phyloP scores from a whole-genome alignment of 345 rosid genomes.

The Salix arbutifolia region DNA sequence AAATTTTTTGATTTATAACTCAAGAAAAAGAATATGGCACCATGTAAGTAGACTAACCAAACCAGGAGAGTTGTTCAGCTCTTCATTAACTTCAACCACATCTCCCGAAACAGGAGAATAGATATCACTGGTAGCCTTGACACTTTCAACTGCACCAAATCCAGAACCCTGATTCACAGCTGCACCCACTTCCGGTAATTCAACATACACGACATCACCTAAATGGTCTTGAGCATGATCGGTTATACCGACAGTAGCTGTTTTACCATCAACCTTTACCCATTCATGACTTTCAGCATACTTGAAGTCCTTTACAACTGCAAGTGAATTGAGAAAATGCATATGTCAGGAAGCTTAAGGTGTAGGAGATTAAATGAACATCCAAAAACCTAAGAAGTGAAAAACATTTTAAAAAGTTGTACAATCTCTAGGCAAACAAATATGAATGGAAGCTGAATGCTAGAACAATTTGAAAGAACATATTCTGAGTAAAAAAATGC shows the following conservation, averaged over 20 bases:
- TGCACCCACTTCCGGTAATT: constrained; percentile 75
- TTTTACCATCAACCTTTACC: constrained; percentile 74
- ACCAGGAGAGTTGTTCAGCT: constrained; percentile 58
- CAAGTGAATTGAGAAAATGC: constrained; percentile 7
- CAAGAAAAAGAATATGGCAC: not conserved
- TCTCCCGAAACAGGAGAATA: constrained; percentile 87
- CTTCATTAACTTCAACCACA: constrained; percentile 70
- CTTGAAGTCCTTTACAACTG: constrained; percentile 78
- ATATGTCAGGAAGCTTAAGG: not conserved
- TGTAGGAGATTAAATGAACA: not conserved
- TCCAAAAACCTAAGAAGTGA: not conserved
- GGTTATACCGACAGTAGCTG: constrained; percentile 84
- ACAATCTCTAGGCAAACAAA: not conserved
- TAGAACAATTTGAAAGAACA: not conserved
- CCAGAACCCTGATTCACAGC: constrained; percentile 59
- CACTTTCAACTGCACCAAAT: constrained; percentile 98
- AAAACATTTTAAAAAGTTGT: no score
- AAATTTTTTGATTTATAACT: not conserved
- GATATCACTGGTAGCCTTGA: constrained; percentile 95
- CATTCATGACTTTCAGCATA: constrained; percentile 90
- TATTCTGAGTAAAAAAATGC: no score
- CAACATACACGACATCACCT: constrained; percentile 95
- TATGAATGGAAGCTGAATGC: not conserved
- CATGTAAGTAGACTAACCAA: constrained; percentile 52
- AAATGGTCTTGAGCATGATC: constrained; percentile 97